Conservation (phyloP, 1,139 yeast species). For the Geotrichum phurueaensis region DNA sequence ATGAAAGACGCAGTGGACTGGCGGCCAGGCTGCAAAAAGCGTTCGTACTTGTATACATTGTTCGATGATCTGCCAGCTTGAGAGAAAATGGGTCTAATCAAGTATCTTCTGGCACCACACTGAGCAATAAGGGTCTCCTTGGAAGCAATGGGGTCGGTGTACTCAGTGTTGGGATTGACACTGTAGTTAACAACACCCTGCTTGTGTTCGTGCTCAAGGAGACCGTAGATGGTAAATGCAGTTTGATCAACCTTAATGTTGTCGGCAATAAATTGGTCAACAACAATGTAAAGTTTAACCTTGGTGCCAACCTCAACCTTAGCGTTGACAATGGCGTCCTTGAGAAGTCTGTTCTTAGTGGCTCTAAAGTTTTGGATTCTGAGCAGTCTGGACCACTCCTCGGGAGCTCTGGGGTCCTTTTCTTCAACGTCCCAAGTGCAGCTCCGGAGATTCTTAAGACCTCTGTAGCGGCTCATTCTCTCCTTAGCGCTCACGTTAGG, state of each 20-base stretch:
- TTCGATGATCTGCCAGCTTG: slow-evolving; percentile 68
- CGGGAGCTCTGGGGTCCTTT: slow-evolving; percentile 66
- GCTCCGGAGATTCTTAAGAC: slow-evolving; percentile 72
- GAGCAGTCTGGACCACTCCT: slow-evolving; percentile 68
- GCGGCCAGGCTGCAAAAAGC: slow-evolving; percentile 76
- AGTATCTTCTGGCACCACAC: slow-evolving; percentile 86
- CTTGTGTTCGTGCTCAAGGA: slow-evolving; percentile 82
- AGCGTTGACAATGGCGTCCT: slow-evolving; percentile 50
- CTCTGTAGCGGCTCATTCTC: slow-evolving; percentile 71
- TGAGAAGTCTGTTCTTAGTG: slow-evolving; percentile 62
- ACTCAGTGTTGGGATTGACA: slow-evolving; percentile 83
- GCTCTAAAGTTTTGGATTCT: slow-evolving; percentile 74
- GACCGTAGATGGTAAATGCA: slow-evolving; percentile 60
- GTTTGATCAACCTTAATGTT: slow-evolving; percentile 21
- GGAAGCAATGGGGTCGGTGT: slow-evolving; percentile 67
- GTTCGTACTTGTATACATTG: slow-evolving; percentile 80
- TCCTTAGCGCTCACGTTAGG: slow-evolving; percentile 74
- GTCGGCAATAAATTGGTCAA: slow-evolving; percentile 46
- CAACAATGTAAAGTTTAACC: slow-evolving; percentile 55
- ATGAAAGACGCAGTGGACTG: slow-evolving; percentile 77
- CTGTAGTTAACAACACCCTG: slow-evolving; percentile 76
- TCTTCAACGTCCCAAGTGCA: slow-evolving; percentile 89
- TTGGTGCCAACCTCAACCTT: slow-evolving; percentile 61
- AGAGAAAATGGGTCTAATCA: slow-evolving; percentile 79
- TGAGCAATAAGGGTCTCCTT: slow-evolving; percentile 77